These are phyloP conservation scores for Trichomonas tenax DNA, from an alignment of 208 protist genomes.

Conservation along the genomic window DNA sequence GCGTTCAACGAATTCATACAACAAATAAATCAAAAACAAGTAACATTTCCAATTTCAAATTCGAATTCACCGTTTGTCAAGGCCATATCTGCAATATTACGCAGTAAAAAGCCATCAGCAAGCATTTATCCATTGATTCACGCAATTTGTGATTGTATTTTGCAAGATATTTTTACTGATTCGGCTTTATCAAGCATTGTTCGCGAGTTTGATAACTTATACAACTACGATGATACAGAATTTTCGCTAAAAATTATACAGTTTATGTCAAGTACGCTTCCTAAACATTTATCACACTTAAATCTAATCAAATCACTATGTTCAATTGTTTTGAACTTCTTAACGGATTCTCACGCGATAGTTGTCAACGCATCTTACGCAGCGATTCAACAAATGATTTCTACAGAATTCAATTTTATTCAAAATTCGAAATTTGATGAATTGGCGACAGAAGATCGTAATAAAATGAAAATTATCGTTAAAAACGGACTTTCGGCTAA, in stretches of 20 bases:
- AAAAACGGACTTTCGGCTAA: neutral
- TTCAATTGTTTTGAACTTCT: neutral
- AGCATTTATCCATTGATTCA: neutral
- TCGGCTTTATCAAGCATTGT: neutral
- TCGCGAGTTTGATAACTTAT: neutral
- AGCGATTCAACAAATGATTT: neutral
- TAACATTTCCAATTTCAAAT: neutral
- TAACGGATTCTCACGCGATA: neutral
- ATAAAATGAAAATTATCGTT: neutral
- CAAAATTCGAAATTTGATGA: neutral
- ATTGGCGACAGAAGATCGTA: neutral
- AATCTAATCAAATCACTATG: neutral
- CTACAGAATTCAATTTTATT: neutral
- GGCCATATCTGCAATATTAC: neutral
- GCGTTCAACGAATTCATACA: neutral
- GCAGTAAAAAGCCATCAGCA: neutral
- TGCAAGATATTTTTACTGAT: neutral
- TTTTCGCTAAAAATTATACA: neutral
- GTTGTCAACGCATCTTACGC: neutral
- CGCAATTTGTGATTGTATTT: neutral
- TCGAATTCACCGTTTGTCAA: neutral
- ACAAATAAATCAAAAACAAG: neutral
- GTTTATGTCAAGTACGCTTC: neutral
- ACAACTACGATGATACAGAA: neutral
- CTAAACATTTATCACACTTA: neutral